Evolutionary conservation across 179 eudicot species (phyloP), one percentile per base, ranked within the genome.

Genomic region (Corrigiola litoralis): DNA sequence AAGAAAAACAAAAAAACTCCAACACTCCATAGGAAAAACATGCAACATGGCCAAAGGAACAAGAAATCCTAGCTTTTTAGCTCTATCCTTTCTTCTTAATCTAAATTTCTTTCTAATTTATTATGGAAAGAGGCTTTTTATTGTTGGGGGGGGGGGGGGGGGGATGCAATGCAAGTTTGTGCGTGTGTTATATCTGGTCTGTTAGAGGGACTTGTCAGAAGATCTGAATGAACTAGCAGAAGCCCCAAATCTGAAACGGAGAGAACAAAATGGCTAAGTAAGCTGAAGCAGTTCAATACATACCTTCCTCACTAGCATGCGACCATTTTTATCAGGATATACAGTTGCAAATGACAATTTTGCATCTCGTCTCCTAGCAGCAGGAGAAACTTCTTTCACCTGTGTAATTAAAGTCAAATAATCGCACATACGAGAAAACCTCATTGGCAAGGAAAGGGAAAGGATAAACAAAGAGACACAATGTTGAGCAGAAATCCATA

Each of bases 321-420:
- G 91, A 24, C 99, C 99, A 76, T 75, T 70, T 75, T 79, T 87
- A 77, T 83, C 87, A 32, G 99, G 99, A 81, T 87, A 94, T 46
- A 94, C 99, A 58, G 91, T 87, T 53, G 99, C 96, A 83, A 90
- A 94, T 41, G 99, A 94, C 67, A 94, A 77, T 58, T 63, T 61
- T 29, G 99, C 97, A 75, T 87, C 91, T 72, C 87, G 78, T 80
- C 89, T 81, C 80, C 95, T 86, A 51, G 99, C 99, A 75, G 87
- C 91, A 46, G 94, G 96, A 53, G 89, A 86, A 57, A 90, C 96
- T 87, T 94, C 99, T 84, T 94, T 94, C 40, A 90, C 99, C 97
- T 94, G 72, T 73, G 60, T 14, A 37, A 20, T 20, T 27, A 38
- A 49, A 41, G 63, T 58, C 42, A 75, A 34, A n/a, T n/a, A 41